Evolutionary conservation across 1,284 basidiomycete species (phyloP).

Genomic region (Malassezia sympodialis): DNA sequence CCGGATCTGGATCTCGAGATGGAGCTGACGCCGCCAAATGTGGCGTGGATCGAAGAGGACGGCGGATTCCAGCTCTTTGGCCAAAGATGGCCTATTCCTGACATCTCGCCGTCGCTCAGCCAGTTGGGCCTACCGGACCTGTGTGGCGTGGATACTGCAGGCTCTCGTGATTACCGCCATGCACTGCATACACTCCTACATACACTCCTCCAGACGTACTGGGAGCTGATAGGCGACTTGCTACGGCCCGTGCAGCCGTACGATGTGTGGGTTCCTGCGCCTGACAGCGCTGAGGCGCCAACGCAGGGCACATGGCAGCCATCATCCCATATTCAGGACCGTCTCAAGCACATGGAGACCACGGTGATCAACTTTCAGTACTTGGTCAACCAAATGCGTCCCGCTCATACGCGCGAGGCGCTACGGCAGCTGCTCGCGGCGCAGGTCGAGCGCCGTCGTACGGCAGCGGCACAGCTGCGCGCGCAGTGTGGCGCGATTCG

Average conservation of each 20-base stretch:
- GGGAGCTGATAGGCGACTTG: conserved; percentile 29
- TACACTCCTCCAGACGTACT: conserved; percentile 44
- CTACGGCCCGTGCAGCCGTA: conserved; percentile 36
- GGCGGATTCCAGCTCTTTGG: conserved; percentile 42
- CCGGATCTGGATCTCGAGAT: conserved; percentile 30
- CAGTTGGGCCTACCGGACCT: conserved; percentile 33
- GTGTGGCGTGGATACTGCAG: background rate
- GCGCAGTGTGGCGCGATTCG: conserved; percentile 18
- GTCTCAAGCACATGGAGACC: conserved; percentile 36
- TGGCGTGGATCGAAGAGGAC: conserved; percentile 45
- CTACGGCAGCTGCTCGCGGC: conserved; percentile 28
- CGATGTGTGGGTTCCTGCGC: conserved; percentile 25
- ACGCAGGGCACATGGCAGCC: conserved; percentile 24
- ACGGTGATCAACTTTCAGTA: conserved; percentile 44
- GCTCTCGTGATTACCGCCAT: conserved; percentile 1
- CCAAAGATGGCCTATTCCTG: conserved; percentile 41
- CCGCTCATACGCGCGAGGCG: conserved; percentile 35
- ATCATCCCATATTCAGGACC: conserved; percentile 30
- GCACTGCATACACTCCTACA: conserved; percentile 39
- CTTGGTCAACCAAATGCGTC: conserved; percentile 39
- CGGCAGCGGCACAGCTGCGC: conserved; percentile 22
- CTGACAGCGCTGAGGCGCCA: background rate
- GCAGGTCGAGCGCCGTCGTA: conserved; percentile 29
- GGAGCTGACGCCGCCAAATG: conserved; percentile 27
- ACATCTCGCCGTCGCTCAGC: conserved; percentile 29